Evolutionary conservation across 768 basidiomycete species (phyloP).

Genomic region (Calocera viscosa): DNA sequence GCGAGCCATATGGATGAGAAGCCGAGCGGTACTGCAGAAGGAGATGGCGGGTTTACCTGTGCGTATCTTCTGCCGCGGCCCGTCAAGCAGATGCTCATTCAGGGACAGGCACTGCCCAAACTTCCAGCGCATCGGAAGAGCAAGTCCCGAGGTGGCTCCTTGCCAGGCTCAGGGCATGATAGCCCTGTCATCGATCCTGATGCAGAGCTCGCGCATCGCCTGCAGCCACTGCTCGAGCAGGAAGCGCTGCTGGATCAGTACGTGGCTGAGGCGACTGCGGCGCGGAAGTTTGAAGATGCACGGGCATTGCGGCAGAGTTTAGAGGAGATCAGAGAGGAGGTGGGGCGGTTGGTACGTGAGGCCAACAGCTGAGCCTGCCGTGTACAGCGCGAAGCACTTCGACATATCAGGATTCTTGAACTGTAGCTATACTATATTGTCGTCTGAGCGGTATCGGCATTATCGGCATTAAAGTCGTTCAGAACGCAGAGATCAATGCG

Average conservation of each 20-base stretch:
- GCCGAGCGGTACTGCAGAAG: slow-evolving; percentile 71
- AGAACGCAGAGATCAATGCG: no score
- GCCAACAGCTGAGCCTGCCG: slow-evolving; percentile 2
- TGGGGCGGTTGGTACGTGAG: slow-evolving; percentile 44
- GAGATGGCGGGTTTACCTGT: slow-evolving; percentile 83
- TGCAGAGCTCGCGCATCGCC: slow-evolving; percentile 51
- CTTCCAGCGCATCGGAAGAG: slow-evolving; percentile 15
- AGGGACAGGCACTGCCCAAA: slow-evolving; percentile 18
- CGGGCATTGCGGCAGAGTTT: slow-evolving; percentile 70
- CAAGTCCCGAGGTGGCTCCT: slow-evolving; percentile 9
- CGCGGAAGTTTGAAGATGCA: slow-evolving; percentile 91
- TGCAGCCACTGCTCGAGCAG: slow-evolving; percentile 89
- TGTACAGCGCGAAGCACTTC: no score
- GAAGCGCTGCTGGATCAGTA: slow-evolving; percentile 84
- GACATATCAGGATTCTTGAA: no score
- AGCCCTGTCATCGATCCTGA: slow-evolving; percentile 42
- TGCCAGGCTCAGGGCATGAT: neutral
- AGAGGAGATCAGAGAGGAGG: slow-evolving; percentile 72
- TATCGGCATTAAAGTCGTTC: no score
- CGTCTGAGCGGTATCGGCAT: no score
- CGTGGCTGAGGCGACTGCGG: slow-evolving; percentile 77
- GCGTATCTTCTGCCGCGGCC: slow-evolving; percentile 18
- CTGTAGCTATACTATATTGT: no score
- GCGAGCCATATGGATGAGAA: slow-evolving; percentile 60
- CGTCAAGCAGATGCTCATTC: slow-evolving; percentile 14